These are phyloP conservation scores for Yamadazyma jaroonii DNA, from an alignment of 1,139 yeast species.

Conservation along the genomic window DNA sequence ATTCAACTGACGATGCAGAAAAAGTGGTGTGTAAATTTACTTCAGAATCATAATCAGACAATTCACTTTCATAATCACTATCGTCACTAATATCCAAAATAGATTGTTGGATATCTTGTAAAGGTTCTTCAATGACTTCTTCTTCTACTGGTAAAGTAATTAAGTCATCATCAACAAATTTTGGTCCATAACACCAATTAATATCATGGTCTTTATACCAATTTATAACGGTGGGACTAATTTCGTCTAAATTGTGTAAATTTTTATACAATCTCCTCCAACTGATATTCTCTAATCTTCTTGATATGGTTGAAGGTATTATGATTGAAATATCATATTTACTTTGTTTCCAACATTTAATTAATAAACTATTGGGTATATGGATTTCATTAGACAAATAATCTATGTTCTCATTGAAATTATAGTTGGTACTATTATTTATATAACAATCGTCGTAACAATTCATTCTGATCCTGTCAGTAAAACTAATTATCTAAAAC, in stretches of 20 bases:
- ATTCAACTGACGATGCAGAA: conserved; percentile 8
- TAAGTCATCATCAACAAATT: conserved; percentile 15
- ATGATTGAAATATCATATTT: conserved; percentile 23
- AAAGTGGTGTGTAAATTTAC: conserved; percentile 3
- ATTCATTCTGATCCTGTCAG: conserved; percentile 11
- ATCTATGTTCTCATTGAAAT: conserved; percentile 35
- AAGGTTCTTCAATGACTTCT: background rate
- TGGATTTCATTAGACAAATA: conserved; percentile 22
- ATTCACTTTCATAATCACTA: background rate
- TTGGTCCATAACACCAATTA: conserved; percentile 49
- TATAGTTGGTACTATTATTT: conserved; percentile 14
- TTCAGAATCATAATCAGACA: conserved; percentile 2
- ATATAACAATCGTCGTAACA: conserved; percentile 22
- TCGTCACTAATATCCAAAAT: background rate
- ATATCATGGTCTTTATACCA: conserved; percentile 46
- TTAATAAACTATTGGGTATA: conserved; percentile 12
- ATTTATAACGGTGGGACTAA: conserved; percentile 36
- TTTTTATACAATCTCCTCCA: conserved; percentile 44
- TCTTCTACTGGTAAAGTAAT: background rate
- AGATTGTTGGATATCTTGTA: background rate
- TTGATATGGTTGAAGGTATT: conserved; percentile 26
- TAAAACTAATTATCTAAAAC: background rate
- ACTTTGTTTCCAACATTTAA: conserved; percentile 16
- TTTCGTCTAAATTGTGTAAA: conserved; percentile 24
- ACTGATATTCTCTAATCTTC: conserved; percentile 35